Evolutionary conservation across 345 rosid species (phyloP), one percentile per base, ranked within the genome.

Genomic region (Gossypium stocksii): DNA sequence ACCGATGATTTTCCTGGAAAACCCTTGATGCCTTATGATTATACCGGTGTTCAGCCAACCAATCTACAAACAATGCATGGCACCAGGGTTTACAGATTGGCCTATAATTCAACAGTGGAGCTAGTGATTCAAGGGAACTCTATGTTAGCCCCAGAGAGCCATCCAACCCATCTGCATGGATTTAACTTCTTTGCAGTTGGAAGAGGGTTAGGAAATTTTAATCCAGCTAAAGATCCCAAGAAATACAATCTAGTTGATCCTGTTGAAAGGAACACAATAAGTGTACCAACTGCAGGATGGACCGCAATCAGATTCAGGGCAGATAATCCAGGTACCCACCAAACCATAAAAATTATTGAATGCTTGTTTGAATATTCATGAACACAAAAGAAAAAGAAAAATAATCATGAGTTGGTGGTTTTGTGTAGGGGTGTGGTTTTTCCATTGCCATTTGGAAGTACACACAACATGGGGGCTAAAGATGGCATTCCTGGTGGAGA

Each of bases 381-480:
- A 34, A 34, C 7, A 20, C 7, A 20, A 22, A 27, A 5, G 8
- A 69, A 25, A 69, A 25, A 9, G 62, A 49, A 69, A 25, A 20
- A 14, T 13, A 34, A 23, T 67, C 63, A 9, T 48, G 48, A 61
- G 46, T 59, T 74, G 46, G 61, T 61, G 38, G n/a, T 58, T 22
- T 53, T 1, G 16, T 27, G 68, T 74, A 90, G 97, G 98, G 53
- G 86, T 91, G 10, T 93, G 97, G 98, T 88, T 93, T 79, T 71
- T 93, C 72, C 94, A 89, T 76, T 89, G 93, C 70, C 98, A 93
- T 81, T 79, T 93, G 65, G 98, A 93, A 81, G 89, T 89, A 67
- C 94, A 91, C 82, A 89, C 97, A 29, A 80, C 97, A 34, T 91
- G 90, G 97, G 94, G 94, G 22, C 87, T 93, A 4, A 88, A 88